phyloP scores from a whole-genome alignment of 176 grass and related monocot species.

The Carex kokanica region DNA sequence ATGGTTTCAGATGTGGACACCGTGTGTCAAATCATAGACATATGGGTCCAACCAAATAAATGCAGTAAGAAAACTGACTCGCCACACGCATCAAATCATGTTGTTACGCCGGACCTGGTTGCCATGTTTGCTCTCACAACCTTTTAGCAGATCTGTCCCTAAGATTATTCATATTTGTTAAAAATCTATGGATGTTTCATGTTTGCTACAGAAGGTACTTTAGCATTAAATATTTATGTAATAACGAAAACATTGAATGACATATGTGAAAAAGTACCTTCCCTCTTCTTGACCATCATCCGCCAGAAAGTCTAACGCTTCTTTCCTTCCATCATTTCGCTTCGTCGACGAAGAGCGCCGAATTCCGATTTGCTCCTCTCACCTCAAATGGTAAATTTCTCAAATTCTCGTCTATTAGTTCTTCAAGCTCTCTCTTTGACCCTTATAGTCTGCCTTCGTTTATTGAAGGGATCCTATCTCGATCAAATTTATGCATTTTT shows the following conservation, averaged over 20 bases:
- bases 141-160: background rate
- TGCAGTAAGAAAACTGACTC: background rate
- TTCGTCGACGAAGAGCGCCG: background rate
- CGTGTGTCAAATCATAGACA: background rate
- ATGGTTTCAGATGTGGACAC: background rate
- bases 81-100: background rate
- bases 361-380: conserved; percentile 22
- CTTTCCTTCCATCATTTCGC: conserved; percentile 9
- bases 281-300: background rate
- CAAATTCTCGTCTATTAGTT: background rate
- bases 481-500: background rate
- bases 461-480: background rate
- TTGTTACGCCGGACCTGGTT: background rate
- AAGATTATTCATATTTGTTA: background rate
- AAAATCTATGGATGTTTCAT: too few relatives aligned
- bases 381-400: conserved; percentile 17
- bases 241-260: background rate
- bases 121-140: background rate
- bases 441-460: background rate
- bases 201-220: too few relatives aligned
- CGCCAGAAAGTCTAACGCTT: conserved; percentile 16
- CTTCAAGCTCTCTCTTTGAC: background rate
- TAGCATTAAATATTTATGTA: background rate
- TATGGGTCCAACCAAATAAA: background rate
- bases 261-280: conserved; percentile 13